Conservation (phyloP, 140 eudicot species). For the Bidens hawaiensis region DNA sequence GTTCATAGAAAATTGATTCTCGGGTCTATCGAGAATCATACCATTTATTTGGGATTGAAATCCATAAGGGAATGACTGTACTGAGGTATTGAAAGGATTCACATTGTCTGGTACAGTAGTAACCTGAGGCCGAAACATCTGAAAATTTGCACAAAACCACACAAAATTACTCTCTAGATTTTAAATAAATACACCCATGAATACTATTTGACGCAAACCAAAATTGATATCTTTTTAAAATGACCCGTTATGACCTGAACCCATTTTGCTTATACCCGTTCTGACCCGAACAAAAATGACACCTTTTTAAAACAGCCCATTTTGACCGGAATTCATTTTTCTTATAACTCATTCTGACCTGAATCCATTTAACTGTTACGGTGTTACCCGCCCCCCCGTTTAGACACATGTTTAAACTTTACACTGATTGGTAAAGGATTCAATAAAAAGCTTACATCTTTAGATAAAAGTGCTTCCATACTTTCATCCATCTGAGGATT, state of each 20-base stretch:
- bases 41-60: conserved; percentile 38
- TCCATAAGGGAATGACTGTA: conserved; percentile 35
- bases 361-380: too few species aligned
- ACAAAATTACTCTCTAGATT: conserved; percentile 1
- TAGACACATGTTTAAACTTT: too few species aligned
- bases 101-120: conserved; percentile 29
- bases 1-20: conserved; percentile 32
- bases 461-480: conserved; percentile 69
- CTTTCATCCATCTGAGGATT: conserved; percentile 72
- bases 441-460: conserved; percentile 57
- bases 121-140: conserved; percentile 56
- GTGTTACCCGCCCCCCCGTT: too few species aligned
- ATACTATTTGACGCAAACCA: too few species aligned
- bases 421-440: neutral
- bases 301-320: too few species aligned
- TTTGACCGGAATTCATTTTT: too few species aligned
- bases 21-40: conserved; percentile 32
- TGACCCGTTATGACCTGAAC: too few species aligned
- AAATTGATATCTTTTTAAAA: too few species aligned
- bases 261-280: too few species aligned
- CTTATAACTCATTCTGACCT: neutral
- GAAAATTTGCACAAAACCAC: neutral
- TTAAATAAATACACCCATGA: neutral
- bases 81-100: conserved; percentile 45
- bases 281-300: too few species aligned